Base-by-base conservation (phyloP, 2,329 filamentous ascomycete species). In the Bipolaris victoriae region DNA sequence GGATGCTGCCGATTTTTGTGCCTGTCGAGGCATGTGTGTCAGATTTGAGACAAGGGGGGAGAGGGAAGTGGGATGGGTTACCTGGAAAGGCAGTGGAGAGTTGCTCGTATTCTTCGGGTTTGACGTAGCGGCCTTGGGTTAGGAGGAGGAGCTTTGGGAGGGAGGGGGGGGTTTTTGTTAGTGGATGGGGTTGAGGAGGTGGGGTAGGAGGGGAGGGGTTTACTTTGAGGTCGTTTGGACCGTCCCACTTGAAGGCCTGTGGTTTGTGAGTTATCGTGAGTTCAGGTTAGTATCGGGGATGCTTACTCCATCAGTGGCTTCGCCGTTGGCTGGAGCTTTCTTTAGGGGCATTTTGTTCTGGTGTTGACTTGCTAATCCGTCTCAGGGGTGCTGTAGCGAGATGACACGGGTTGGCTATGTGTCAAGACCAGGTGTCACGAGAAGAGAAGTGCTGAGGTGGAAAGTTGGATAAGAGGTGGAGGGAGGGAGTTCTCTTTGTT, bases 101-200 rank as follows among this genome's bases (percentile, higher is more conserved):
- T 1, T 57, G 16, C 5, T 64, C 57, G 44, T 57, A 66, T 39
- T 70, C 68, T 2, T 58, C 54, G 3, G 54, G 39, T 1, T 49
- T 47, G 44, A 68, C 33, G 49, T 60, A 52, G 47, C 62, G 62
- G 49, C 60, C 57, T 49, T 58, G 52, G 3, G 46, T 67, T 7
- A 71, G 45, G 53, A 71, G 47, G 56, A 69, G 44, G 54, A 68
- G 54, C 69, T 76, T 5, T 33, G 20, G 5, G 16, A 16, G 16
- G 16, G 16, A 16, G 16, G 16, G 16, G 16, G 9, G 13, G 29
- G 20, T 20, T 2, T 20, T 2, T 9, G 29, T 61, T 46, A 57
- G 55, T 13, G 64, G 48, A 48, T 58, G 59, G 3, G 36, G 71
- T 72, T 81, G n/a, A 29, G 6, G n/a, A 2, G 18, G 33, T 15